A percentile compares a stretch with the other conserved stretches of the same genome.
These are phyloP conservation scores for Saksenaea oblongispora DNA, from an alignment of 371 early-diverging fungal species.

Conservation along the genomic window DNA sequence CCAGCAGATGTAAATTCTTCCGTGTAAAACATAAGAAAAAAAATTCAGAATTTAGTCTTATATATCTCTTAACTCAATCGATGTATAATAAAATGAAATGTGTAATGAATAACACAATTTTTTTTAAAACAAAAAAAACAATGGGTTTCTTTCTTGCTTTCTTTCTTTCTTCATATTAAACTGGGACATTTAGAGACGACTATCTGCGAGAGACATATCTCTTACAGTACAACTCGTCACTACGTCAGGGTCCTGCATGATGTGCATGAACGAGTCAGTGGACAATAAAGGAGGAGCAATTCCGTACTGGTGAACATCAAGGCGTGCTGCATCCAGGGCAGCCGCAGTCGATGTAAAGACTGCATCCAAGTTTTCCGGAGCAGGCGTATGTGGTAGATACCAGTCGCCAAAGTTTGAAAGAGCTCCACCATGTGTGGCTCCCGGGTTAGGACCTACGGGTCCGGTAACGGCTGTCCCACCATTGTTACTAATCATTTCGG, in stretches of 20 bases:
- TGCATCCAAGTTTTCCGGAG: not conserved
- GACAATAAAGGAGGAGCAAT: constrained; percentile 12
- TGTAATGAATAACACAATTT: not conserved
- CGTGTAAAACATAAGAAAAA: not conserved
- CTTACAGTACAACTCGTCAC: not conserved
- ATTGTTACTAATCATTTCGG: not conserved
- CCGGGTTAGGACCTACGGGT: not conserved
- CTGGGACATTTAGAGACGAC: constrained; percentile 1
- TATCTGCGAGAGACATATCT: constrained; percentile 3
- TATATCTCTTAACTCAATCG: not conserved
- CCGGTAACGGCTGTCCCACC: not conserved
- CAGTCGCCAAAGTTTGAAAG: constrained; percentile 4
- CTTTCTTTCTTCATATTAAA: not conserved
- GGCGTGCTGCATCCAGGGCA: not conserved
- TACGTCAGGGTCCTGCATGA: constrained; percentile 5
- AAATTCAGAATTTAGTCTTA: not conserved
- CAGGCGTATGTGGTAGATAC: constrained; percentile 9
- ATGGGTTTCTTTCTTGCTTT: not conserved
- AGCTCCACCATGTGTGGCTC: not conserved
- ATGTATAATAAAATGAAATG: not conserved
- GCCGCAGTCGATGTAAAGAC: not conserved
- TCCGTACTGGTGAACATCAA: constrained; percentile 7
- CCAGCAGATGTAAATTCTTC: not conserved
- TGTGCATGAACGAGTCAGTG: not conserved
- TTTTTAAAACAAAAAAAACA: not conserved